Base-by-base conservation (phyloP, 1,139 yeast genomes). In the Candida labiduridarum region DNA sequence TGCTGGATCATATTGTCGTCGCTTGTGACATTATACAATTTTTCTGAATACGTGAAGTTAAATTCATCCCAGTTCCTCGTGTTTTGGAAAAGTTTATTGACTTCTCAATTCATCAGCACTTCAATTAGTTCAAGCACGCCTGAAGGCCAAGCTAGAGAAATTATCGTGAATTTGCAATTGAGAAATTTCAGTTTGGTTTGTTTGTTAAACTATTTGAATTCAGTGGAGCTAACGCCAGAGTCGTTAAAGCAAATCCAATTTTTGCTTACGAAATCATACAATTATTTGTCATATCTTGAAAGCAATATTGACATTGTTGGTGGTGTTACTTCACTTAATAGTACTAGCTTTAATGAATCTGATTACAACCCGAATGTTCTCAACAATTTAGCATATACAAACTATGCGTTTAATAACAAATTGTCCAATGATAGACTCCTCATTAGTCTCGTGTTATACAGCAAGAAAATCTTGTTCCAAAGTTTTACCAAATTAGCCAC, bases 1-100 rank as follows among this genome's bases (percentile, higher is more conserved):
- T 55, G 88, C 56, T 92, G 98, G 98, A 77, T 86, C 3, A 69
- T 90, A 19, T 69, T 94, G 39, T 76, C 86, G 47, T 96, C 97
- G 0, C 70, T 91, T 41, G 87, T 92, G 66, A 84, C 90, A 18
- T 81, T 86, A 52, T 85, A 87, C 44, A 79, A 80, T 11, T 76
- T 79, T 14, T 71, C 75, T 0, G 81, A 76, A 52, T 87, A 85
- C 58, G 81, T 88, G 39, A 81, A 80, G 56, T 78, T 88, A 54
- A 89, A 89, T 62, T 77, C 90, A 3, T 81, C 94, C 0, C 96
- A 89, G 61, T 77, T 89, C 50, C 71, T 90, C 45, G 78, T 83
- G 5, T 81, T 90, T 55, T 91, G 97, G 96, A 89, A 89, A 60
- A 82, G 85, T 52, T 76, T 90, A n/a, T 71, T 91, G 49, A 87